phyloP scores from a whole-genome alignment of 2,329 filamentous ascomycete genomes.

The Cercospora brassicicola region DNA sequence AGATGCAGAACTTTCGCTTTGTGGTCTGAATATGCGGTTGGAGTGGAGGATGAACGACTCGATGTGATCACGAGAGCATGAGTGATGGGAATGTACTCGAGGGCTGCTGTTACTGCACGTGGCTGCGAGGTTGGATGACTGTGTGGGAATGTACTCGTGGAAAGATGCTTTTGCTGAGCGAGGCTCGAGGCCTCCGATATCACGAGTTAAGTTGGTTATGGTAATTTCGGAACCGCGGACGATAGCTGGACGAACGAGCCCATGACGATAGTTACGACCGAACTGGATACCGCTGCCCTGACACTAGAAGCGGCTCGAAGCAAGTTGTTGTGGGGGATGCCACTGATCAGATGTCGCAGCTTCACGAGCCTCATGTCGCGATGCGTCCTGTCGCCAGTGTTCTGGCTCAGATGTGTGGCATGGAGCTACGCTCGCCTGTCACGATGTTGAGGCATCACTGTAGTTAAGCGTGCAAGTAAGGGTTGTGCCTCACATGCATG shows the following conservation, averaged over 20 bases:
- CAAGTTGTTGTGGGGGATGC: neutral
- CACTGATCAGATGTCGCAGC: neutral
- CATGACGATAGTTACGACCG: neutral
- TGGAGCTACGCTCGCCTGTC: neutral
- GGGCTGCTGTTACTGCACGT: neutral
- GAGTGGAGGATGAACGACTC: neutral
- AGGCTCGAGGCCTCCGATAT: neutral
- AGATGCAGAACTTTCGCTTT: constrained; percentile 47
- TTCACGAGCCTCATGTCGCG: neutral
- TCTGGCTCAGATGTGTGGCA: neutral
- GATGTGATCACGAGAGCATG: neutral
- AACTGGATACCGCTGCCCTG: neutral
- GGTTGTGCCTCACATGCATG: neutral
- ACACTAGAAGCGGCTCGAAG: neutral
- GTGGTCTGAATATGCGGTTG: constrained; percentile 39
- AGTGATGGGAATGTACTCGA: neutral
- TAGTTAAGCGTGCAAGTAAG: neutral
- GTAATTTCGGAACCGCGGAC: neutral
- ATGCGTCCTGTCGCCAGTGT: neutral
- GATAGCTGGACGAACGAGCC: neutral
- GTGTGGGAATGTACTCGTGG: neutral
- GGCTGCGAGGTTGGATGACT: neutral
- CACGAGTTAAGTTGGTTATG: neutral
- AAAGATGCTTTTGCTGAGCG: neutral
- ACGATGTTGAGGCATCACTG: neutral